Percentiles rank a stretch among this genome's conserved stretches.
phyloP scores from a whole-genome alignment of 2,329 filamentous ascomycete species.

The Epichloe baconii region DNA sequence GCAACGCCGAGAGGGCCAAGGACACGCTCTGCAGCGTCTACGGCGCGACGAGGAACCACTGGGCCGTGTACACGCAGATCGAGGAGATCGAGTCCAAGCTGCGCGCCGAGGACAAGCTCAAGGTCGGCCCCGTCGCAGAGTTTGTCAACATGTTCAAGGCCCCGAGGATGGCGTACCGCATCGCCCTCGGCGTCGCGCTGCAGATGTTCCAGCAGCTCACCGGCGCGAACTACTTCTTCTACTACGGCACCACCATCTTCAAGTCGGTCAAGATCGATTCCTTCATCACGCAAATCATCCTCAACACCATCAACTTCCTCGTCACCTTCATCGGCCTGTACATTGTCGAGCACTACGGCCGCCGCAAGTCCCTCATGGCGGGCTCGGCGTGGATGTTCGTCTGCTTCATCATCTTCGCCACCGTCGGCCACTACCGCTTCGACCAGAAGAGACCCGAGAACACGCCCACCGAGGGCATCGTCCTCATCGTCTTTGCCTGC shows the following conservation, averaged over 20 bases:
- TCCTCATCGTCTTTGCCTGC: constrained; percentile 51
- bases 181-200: constrained; percentile 44
- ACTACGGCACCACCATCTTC: constrained; percentile 45
- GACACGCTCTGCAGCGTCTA: constrained; percentile 35
- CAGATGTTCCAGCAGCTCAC: constrained; percentile 58
- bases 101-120: constrained; percentile 29
- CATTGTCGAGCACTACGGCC: constrained; percentile 54
- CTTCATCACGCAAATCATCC: constrained; percentile 54
- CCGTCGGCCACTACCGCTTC: constrained; percentile 36
- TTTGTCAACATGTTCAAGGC: constrained; percentile 50
- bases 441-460: constrained; percentile 20
- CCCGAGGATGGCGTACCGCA: constrained; percentile 50
- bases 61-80: constrained; percentile 33
- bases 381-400: constrained; percentile 49
- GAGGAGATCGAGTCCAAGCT: constrained; percentile 41
- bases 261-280: constrained; percentile 37
- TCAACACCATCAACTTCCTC: constrained; percentile 53
- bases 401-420: constrained; percentile 47
- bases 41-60: constrained; percentile 29
- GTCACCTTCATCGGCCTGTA: constrained; percentile 58
- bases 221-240: constrained; percentile 55
- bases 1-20: constrained; percentile 31
- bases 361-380: constrained; percentile 47
- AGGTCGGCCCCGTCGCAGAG: constrained; percentile 28
- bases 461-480: constrained; percentile 35